These are phyloP conservation scores for Fennellomyces sp. DNA, from an alignment of 371 early-diverging fungal genomes.

Conservation along the genomic window DNA sequence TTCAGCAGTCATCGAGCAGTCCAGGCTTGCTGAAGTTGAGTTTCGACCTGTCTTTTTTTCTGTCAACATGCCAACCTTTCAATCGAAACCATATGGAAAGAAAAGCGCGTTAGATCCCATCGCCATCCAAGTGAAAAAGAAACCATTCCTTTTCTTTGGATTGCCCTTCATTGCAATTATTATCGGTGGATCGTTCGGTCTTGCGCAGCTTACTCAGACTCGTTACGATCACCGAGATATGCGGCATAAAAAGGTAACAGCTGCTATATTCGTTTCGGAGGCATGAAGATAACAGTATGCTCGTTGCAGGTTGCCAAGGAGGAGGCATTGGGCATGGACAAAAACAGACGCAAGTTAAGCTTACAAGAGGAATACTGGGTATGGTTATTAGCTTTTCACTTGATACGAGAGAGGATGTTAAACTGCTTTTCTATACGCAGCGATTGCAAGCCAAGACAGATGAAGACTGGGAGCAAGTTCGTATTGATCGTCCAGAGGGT, in stretches of 20 bases:
- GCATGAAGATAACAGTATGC: too few relatives aligned
- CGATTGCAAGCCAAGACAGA: conserved; percentile 54
- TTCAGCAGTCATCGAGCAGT: too few relatives aligned
- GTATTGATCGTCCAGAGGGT: conserved; percentile 48
- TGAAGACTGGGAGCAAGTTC: conserved; percentile 56
- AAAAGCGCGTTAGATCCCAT: conserved; percentile 30
- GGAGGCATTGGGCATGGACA: conserved; percentile 65
- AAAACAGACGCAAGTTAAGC: conserved; percentile 56
- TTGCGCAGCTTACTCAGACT: conserved; percentile 63
- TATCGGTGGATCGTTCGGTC: conserved; percentile 61
- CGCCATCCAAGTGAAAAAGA: conserved; percentile 36
- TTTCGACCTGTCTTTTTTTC: not conserved
- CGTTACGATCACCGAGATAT: conserved; percentile 65
- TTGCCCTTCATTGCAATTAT: conserved; percentile 64
- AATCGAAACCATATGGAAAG: conserved; percentile 42
- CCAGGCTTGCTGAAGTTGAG: too few relatives aligned
- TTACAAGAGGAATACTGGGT: conserved; percentile 73
- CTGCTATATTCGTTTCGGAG: too few relatives aligned
- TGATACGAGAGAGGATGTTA: not conserved
- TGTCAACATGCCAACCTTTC: conserved; percentile 16
- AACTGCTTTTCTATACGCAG: conserved; percentile 18
- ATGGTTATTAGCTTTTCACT: conserved; percentile 5
- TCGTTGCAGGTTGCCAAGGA: conserved; percentile 60
- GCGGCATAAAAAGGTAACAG: conserved; percentile 35
- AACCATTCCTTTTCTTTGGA: conserved; percentile 65